phyloP scores from a whole-genome alignment of 2,329 filamentous ascomycete species.

The Aspergillus spinulosporus region DNA sequence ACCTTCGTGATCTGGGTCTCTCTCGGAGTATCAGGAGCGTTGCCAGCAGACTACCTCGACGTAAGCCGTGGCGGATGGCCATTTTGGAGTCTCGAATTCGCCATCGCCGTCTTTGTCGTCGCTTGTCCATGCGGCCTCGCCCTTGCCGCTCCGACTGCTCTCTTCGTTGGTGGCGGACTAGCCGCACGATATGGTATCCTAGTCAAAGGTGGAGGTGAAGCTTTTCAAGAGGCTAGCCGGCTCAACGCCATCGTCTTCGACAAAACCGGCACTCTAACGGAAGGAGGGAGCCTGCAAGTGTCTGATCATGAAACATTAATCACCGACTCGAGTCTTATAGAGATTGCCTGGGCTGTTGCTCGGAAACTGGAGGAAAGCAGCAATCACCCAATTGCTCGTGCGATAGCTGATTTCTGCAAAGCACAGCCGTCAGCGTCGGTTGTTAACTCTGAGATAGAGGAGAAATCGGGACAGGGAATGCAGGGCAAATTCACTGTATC shows the following conservation, averaged over 20 bases:
- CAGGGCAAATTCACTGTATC: constrained; percentile 51
- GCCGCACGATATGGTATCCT: constrained; percentile 79
- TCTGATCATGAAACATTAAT: constrained; percentile 51
- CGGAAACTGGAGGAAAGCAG: constrained; percentile 59
- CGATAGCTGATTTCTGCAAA: constrained; percentile 53
- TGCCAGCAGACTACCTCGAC: constrained; percentile 54
- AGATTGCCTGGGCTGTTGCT: constrained; percentile 48
- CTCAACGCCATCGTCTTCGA: constrained; percentile 81
- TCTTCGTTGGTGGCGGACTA: constrained; percentile 78
- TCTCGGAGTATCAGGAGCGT: constrained; percentile 44
- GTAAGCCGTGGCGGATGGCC: constrained; percentile 52
- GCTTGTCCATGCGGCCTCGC: constrained; percentile 83
- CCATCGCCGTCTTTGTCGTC: constrained; percentile 83
- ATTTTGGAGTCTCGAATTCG: constrained; percentile 61
- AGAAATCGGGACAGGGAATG: constrained; percentile 60
- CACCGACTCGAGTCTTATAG: constrained; percentile 34
- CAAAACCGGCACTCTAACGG: constrained; percentile 81
- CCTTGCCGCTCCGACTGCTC: constrained; percentile 81
- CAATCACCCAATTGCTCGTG: constrained; percentile 60
- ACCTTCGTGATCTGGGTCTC: constrained; percentile 51
- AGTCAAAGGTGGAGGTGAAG: constrained; percentile 80
- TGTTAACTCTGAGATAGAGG: constrained; percentile 47
- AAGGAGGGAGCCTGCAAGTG: constrained; percentile 60
- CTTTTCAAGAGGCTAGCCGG: constrained; percentile 79
- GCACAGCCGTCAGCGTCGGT: constrained; percentile 28